These are phyloP conservation scores for Phytophthora agathidicida DNA, from an alignment of 352 stramenopile genomes.

Conservation along the genomic window DNA sequence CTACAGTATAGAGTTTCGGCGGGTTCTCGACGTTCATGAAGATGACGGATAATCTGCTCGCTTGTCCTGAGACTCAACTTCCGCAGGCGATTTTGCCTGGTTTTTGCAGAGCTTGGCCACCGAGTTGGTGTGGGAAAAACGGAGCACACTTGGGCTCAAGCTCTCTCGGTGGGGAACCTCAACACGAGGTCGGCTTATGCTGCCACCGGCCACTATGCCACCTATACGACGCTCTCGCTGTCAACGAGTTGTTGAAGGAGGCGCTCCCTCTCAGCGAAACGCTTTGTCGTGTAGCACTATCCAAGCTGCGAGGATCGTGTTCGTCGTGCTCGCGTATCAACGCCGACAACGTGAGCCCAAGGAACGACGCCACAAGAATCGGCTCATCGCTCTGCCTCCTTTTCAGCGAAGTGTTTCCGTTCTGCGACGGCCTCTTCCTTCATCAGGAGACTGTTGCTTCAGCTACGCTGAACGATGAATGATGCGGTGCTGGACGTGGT, in stretches of 20 bases:
- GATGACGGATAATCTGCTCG: slow-evolving; percentile 1
- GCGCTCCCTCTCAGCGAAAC: slow-evolving; percentile 1
- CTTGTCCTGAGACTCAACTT: slow-evolving; percentile 1
- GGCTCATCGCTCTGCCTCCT: not conserved
- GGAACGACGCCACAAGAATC: too few relatives aligned
- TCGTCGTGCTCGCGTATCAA: not conserved
- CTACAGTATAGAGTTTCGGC: slow-evolving; percentile 21
- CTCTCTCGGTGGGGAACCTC: slow-evolving; percentile 13
- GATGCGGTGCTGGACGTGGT: not conserved
- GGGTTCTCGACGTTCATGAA: not conserved
- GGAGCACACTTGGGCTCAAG: not conserved
- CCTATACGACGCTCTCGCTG: slow-evolving; percentile 7
- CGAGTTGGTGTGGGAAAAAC: slow-evolving; percentile 10
- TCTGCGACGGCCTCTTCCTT: too few relatives aligned
- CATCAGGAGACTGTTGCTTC: too few relatives aligned
- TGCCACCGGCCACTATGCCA: too few relatives aligned
- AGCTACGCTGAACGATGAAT: too few relatives aligned
- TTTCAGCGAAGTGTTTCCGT: not conserved
- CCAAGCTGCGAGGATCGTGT: not conserved
- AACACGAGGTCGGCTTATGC: too few relatives aligned
- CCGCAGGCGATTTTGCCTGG: slow-evolving; percentile 5
- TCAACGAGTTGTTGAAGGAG: too few relatives aligned
- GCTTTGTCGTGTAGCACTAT: not conserved
- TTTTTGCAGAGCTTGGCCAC: too few relatives aligned
- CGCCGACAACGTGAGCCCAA: too few relatives aligned